These are phyloP conservation scores for Tricholoma hemisulphureum DNA, from an alignment of 768 basidiomycete species.

Conservation along the genomic window DNA sequence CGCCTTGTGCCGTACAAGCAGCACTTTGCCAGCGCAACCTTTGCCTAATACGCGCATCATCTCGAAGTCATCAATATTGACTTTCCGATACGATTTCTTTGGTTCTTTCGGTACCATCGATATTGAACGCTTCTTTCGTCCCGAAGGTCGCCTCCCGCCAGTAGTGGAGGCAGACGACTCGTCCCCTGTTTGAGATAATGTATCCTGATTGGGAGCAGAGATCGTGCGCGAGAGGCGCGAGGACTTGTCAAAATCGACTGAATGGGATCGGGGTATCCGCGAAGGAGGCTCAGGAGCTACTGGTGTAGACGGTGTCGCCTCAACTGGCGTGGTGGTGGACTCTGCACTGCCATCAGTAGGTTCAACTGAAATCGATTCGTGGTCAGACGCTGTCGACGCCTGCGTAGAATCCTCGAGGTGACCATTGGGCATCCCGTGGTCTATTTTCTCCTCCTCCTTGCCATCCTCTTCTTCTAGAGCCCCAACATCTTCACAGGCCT, in stretches of 20 bases:
- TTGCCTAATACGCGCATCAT: slow-evolving; percentile 96
- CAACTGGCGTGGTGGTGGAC: neutral
- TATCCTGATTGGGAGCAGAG: slow-evolving; percentile 47
- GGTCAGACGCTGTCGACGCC: slow-evolving; percentile 4
- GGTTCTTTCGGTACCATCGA: slow-evolving; percentile 47
- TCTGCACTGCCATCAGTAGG: neutral
- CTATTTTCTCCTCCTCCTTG: slow-evolving; percentile 24
- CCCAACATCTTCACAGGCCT: slow-evolving; percentile 42
- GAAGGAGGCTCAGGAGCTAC: slow-evolving; percentile 19
- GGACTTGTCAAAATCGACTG: slow-evolving; percentile 71
- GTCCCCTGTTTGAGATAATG: slow-evolving; percentile 64
- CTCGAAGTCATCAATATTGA: slow-evolving; percentile 89
- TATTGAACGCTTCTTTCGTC: slow-evolving; percentile 52
- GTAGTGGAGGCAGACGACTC: slow-evolving; percentile 71
- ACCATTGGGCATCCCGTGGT: slow-evolving; percentile 13
- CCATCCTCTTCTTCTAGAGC: slow-evolving; percentile 25
- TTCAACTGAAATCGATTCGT: slow-evolving; percentile 2
- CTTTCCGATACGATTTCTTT: slow-evolving; percentile 67
- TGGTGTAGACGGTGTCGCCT: slow-evolving; percentile 16
- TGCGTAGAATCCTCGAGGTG: slow-evolving; percentile 8
- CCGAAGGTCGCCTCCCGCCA: slow-evolving; percentile 29
- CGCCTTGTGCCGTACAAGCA: slow-evolving; percentile 81
- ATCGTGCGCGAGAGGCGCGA: slow-evolving; percentile 56
- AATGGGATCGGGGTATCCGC: slow-evolving; percentile 75
- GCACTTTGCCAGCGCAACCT: slow-evolving; percentile 95